phyloP scores from a whole-genome alignment of 1,284 basidiomycete genomes.

The Fomitiporia mediterranea region DNA sequence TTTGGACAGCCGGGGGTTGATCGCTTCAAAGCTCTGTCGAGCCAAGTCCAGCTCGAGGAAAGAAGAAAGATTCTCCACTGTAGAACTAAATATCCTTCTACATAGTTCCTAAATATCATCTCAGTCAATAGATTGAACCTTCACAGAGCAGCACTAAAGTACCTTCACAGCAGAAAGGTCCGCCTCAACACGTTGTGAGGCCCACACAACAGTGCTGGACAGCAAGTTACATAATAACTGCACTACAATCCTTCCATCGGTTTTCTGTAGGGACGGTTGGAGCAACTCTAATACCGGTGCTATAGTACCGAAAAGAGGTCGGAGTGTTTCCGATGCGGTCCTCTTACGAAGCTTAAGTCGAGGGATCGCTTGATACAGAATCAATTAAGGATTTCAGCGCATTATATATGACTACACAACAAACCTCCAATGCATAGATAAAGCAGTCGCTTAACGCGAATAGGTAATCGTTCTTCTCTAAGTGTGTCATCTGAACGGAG shows the following conservation, averaged over 20 bases:
- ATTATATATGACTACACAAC: constrained; percentile 11
- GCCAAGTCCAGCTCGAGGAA: background rate
- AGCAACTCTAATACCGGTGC: background rate
- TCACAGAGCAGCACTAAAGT: background rate
- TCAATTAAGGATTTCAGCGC: background rate
- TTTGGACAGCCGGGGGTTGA: constrained; percentile 12
- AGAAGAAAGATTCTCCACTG: background rate
- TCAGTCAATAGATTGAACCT: background rate
- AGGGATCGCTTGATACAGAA: constrained; percentile 40
- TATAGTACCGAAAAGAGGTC: constrained; percentile 11
- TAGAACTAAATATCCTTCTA: constrained; percentile 2
- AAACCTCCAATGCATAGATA: constrained; percentile 38
- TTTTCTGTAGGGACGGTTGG: background rate
- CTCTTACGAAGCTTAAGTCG: constrained; percentile 44
- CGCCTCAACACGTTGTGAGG: background rate
- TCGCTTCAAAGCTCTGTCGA: constrained; percentile 3
- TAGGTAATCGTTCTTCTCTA: constrained; percentile 29
- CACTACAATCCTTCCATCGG: background rate
- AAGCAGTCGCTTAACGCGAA: constrained; percentile 33
- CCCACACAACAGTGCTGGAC: background rate
- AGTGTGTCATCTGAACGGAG: constrained; percentile 28
- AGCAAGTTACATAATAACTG: constrained; percentile 4
- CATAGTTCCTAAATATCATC: constrained; percentile 8
- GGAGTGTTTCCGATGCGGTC: constrained; percentile 36
- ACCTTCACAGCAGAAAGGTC: constrained; percentile 10